Evolutionary conservation across 2,329 filamentous ascomycete species (phyloP), one percentile per base, ranked within the genome.

Genomic region (Scytalidium lignicola): DNA sequence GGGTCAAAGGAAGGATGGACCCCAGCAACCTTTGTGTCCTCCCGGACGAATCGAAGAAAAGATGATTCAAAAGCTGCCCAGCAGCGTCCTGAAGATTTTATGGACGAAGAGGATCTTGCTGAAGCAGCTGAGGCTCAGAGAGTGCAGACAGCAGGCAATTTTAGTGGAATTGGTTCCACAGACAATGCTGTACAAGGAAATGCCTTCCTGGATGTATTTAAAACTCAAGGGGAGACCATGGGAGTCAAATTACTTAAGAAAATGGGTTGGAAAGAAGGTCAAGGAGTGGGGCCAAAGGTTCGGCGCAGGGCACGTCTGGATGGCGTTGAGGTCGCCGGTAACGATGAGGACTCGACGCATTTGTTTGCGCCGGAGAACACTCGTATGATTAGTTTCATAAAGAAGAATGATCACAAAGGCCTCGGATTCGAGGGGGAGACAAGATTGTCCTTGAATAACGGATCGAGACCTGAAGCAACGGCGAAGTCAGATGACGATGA

Each of bases 1-100:
- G 93, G 93, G 47, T 96, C 92, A 49, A 97, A 97, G 69, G 92
- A 99, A 75, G 93, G 93, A 72, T 99, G 92, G 92, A 85, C 89
- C 1, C 93, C 93, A 2, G 84, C 89, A 19, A 86, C 88, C 0
- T 99, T 97, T 67, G 85, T 95, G 9, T 97, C 92, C 6, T 96
- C 91, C 46, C 86, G 93, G 20, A 73, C 80, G 37, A 89, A 88
- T 61, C 86, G 90, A 49, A 82, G 78, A 55, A 88, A 88, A 63
- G 80, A 87, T 71, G 75, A 73, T 28, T 51, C 74, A n/a, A 75
- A 79, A 54, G 58, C 70, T 2, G 57, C 58, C 18, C 69, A 77
- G 55, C 83, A 87, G 63, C 82, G 84, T 43, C 80, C 83, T 1
- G 90, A 97, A 66, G 91, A 97, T 63, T 97, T 91, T 60, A 99